phyloP scores from a whole-genome alignment of 2,329 filamentous ascomycete genomes.

The Sarocladiaceae sp. region DNA sequence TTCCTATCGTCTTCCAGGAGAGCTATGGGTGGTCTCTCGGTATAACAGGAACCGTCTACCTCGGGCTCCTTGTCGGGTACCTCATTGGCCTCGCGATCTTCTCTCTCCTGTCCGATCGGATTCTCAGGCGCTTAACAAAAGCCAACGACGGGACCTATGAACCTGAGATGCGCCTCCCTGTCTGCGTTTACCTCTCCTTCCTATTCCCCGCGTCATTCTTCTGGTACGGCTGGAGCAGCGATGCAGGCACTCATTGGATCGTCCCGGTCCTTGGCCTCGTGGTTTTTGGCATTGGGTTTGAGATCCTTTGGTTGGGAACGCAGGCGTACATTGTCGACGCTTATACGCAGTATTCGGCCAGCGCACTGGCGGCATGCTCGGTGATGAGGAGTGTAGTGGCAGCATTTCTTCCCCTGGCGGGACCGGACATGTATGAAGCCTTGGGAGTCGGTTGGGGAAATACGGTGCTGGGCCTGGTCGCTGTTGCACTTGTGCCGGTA shows the following conservation, averaged over 20 bases:
- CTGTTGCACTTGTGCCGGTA: slow-evolving; percentile 38
- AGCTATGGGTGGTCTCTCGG: slow-evolving; percentile 26
- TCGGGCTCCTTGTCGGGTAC: slow-evolving; percentile 42
- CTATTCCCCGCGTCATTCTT: slow-evolving; percentile 51
- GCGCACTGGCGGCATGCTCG: slow-evolving; percentile 56
- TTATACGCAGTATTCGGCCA: slow-evolving; percentile 53
- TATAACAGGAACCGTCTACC: slow-evolving; percentile 35
- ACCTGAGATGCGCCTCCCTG: slow-evolving; percentile 46
- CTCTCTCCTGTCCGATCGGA: slow-evolving; percentile 13
- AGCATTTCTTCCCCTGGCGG: slow-evolving; percentile 53
- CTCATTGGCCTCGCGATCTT: slow-evolving; percentile 20
- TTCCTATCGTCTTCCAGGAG: slow-evolving; percentile 29
- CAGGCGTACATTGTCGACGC: slow-evolving; percentile 55
- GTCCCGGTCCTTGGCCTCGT: slow-evolving; percentile 52
- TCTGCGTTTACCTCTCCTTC: slow-evolving; percentile 50
- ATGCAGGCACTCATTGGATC: slow-evolving; percentile 50
- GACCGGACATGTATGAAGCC: slow-evolving; percentile 48
- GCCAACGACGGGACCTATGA: neutral
- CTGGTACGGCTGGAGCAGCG: slow-evolving; percentile 55
- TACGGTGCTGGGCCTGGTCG: slow-evolving; percentile 40
- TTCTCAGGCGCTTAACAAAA: neutral
- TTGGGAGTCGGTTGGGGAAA: slow-evolving; percentile 50
- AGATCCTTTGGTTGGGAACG: slow-evolving; percentile 21
- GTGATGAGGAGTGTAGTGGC: slow-evolving; percentile 52
- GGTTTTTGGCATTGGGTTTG: slow-evolving; percentile 46